phyloP scores from a whole-genome alignment of 768 basidiomycete species.

The Hygrophorus pudorinus region DNA sequence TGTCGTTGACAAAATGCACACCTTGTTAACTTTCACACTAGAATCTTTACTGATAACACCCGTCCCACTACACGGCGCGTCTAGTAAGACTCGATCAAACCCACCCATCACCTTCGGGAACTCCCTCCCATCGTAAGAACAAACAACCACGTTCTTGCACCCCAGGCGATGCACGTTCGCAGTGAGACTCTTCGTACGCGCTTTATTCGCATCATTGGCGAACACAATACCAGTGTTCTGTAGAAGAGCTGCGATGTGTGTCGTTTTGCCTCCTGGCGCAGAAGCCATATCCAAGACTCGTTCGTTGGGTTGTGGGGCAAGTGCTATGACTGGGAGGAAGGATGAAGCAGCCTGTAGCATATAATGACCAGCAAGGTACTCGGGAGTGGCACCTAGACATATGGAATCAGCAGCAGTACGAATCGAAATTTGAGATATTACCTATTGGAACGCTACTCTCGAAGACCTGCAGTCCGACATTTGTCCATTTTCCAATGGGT shows the following conservation, averaged over 20 bases:
- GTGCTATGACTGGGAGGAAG: slow-evolving; percentile 97
- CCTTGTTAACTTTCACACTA: slow-evolving; percentile 98
- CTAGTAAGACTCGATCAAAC: slow-evolving; percentile 92
- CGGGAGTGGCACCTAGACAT: slow-evolving; percentile 77
- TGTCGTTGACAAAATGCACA: slow-evolving; percentile 20
- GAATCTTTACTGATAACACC: slow-evolving; percentile 98
- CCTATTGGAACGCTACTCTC: slow-evolving; percentile 94
- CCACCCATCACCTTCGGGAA: slow-evolving; percentile 99
- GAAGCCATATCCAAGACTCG: slow-evolving; percentile 98
- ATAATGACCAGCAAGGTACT: slow-evolving; percentile 98
- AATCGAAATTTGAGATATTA: slow-evolving; percentile 13
- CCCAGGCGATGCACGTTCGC: slow-evolving; percentile 96
- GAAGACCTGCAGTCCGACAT: slow-evolving; percentile 97
- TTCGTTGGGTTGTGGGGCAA: slow-evolving; percentile 86
- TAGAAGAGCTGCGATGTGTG: slow-evolving; percentile 92
- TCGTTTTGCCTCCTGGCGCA: slow-evolving; percentile 96
- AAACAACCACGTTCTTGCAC: slow-evolving; percentile 96
- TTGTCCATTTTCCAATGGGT: slow-evolving; percentile 98
- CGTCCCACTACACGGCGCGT: slow-evolving; percentile 96
- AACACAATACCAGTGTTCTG: slow-evolving; percentile 98
- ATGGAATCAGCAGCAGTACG: background rate
- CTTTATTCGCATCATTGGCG: slow-evolving; percentile 94
- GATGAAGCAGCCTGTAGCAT: slow-evolving; percentile 99
- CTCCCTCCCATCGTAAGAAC: slow-evolving; percentile 94
- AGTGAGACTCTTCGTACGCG: slow-evolving; percentile 89